phyloP scores from a whole-genome alignment of 2,329 filamentous ascomycete genomes.

The Aspergillus vadensis region DNA sequence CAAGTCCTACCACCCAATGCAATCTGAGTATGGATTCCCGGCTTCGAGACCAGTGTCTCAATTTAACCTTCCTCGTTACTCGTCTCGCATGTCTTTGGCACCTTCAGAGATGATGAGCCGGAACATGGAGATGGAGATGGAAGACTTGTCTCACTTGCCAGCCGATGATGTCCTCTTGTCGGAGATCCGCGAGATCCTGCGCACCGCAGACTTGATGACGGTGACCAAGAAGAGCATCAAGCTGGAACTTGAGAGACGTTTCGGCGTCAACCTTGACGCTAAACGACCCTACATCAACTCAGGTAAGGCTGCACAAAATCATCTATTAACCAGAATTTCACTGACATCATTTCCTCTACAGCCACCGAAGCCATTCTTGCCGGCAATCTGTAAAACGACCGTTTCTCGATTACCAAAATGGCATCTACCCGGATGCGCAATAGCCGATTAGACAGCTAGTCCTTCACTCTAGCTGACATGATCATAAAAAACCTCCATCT shows the following conservation, averaged over 20 bases:
- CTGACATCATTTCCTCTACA: background rate
- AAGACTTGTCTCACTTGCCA: slow-evolving; percentile 73
- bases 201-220: slow-evolving; percentile 91
- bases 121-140: slow-evolving; percentile 69
- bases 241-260: slow-evolving; percentile 84
- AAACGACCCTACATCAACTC: slow-evolving; percentile 93
- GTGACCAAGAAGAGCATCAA: slow-evolving; percentile 99
- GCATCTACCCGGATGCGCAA: background rate
- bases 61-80: slow-evolving; percentile 58
- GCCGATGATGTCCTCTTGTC: slow-evolving; percentile 86
- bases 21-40: slow-evolving; percentile 72
- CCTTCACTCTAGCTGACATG: background rate
- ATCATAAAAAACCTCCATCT: background rate
- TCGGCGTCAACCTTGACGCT: slow-evolving; percentile 80
- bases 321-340: background rate
- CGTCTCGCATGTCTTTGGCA: slow-evolving; percentile 77
- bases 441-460: background rate
- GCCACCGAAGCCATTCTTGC: slow-evolving; percentile 11
- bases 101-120: slow-evolving; percentile 71
- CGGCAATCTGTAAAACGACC: background rate
- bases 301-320: slow-evolving; percentile 59
- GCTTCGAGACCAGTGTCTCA: slow-evolving; percentile 63
- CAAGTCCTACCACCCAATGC: slow-evolving; percentile 66
- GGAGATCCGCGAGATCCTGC: slow-evolving; percentile 91
- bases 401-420: background rate